These are phyloP conservation scores for Micractinium conductrix DNA, from an alignment of 139 green algal species.

Conservation along the genomic window DNA sequence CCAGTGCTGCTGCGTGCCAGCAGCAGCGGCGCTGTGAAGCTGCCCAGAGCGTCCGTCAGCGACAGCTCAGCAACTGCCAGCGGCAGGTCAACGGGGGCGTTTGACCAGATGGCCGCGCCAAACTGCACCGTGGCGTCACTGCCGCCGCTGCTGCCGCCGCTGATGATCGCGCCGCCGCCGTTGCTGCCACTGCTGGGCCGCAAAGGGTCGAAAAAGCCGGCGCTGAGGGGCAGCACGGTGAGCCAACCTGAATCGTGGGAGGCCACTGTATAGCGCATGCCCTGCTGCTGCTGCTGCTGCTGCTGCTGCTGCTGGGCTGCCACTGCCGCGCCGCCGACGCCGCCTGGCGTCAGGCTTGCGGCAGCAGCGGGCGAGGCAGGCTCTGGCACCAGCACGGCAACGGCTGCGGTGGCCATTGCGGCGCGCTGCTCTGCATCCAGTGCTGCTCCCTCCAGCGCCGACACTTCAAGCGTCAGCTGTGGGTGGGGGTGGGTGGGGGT, in stretches of 20 bases:
- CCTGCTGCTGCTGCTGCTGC: background rate
- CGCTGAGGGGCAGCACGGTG: conserved; percentile 16
- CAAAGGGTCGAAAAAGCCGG: conserved; percentile 7
- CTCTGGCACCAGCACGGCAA: conserved; percentile 19
- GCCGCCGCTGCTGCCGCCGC: background rate
- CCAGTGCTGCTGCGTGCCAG: no score
- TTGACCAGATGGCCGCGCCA: conserved; percentile 44
- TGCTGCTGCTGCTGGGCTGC: background rate
- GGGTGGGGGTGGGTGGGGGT: no score
- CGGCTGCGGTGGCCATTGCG: conserved; percentile 42
- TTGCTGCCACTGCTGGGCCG: background rate
- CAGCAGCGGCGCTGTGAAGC: conserved; percentile 10
- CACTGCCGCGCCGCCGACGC: background rate
- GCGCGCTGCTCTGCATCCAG: conserved; percentile 34
- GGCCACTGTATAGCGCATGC: background rate
- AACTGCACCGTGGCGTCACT: background rate
- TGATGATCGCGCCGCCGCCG: background rate
- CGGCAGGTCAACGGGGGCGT: conserved; percentile 40
- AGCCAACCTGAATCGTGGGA: background rate
- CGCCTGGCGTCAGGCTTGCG: background rate
- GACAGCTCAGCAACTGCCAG: conserved; percentile 13
- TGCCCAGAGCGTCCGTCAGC: background rate
- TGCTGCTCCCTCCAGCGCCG: conserved; percentile 13
- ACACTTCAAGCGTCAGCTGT: conserved; percentile 46
- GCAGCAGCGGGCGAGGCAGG: background rate